Evolutionary conservation across 768 basidiomycete genomes (phyloP).

Genomic region (Leccinellum luteum): DNA sequence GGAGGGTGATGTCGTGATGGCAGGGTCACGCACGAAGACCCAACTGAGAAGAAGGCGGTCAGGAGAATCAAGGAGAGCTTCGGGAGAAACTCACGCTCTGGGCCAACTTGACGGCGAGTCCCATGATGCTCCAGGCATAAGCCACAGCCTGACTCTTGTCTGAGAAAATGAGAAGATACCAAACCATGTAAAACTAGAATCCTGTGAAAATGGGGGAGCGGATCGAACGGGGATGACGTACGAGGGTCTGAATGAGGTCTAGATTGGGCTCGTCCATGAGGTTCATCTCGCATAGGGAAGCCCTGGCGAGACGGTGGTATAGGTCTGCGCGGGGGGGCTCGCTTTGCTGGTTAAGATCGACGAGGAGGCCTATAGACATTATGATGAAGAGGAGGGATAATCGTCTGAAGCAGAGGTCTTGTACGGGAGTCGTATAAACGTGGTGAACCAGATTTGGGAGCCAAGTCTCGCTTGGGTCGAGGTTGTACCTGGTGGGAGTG

Average conservation of each 20-base stretch:
- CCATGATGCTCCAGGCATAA: slow-evolving; percentile 76
- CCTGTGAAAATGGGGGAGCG: slow-evolving; percentile 30
- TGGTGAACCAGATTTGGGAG: slow-evolving; percentile 67
- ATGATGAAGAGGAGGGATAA: slow-evolving; percentile 69
- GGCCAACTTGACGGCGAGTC: slow-evolving; percentile 68
- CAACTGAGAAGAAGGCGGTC: slow-evolving; percentile 40
- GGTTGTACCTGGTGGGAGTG: slow-evolving; percentile 49
- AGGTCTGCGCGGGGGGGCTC: slow-evolving; percentile 59
- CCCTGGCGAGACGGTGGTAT: slow-evolving; percentile 64
- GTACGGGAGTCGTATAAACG: slow-evolving; percentile 59
- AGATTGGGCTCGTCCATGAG: slow-evolving; percentile 75
- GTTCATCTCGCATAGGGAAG: slow-evolving; percentile 69
- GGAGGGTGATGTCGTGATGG: slow-evolving; percentile 8
- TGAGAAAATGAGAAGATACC: slow-evolving; percentile 72
- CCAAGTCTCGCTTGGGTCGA: slow-evolving; percentile 69
- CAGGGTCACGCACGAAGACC: slow-evolving; percentile 55
- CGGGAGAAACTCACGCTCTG: slow-evolving; percentile 55
- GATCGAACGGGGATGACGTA: slow-evolving; percentile 29
- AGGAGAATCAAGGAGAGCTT: slow-evolving; percentile 1
- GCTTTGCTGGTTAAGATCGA: slow-evolving; percentile 56
- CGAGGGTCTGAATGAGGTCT: slow-evolving; percentile 66
- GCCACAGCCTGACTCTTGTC: slow-evolving; percentile 71
- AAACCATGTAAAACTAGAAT: slow-evolving; percentile 66
- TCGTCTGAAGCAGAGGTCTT: slow-evolving; percentile 61
- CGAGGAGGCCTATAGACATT: slow-evolving; percentile 67